Evolutionary conservation across 2,329 filamentous ascomycete genomes (phyloP).

Genomic region (Colletotrichum sp.): DNA sequence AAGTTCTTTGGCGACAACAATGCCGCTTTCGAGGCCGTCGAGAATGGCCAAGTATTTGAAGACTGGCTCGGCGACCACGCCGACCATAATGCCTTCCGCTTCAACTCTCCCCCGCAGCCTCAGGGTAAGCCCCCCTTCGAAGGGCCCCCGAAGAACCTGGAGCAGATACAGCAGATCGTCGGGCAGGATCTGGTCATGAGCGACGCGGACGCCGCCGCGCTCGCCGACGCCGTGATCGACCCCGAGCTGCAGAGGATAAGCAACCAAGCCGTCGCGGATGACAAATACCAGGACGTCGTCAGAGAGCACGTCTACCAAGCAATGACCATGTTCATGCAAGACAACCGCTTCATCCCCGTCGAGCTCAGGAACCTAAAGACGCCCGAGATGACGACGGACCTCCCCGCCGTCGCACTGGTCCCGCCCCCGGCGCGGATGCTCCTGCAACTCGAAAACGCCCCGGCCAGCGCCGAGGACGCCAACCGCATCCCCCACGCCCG

Average conservation of each 20-base stretch:
- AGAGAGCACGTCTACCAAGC: not conserved
- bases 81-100: not conserved
- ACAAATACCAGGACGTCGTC: not conserved
- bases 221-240: not conserved
- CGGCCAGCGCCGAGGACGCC: not conserved
- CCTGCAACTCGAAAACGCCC: not conserved
- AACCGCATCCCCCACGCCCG: not conserved
- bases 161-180: not conserved
- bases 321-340: not conserved
- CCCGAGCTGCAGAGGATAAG: not conserved
- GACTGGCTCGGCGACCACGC: not conserved
- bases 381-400: not conserved
- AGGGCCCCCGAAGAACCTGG: not conserved
- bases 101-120: not conserved
- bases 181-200: not conserved
- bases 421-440: not conserved
- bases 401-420: not conserved
- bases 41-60: not conserved
- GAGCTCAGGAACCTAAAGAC: slow-evolving; percentile 1
- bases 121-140: not conserved
- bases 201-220: not conserved
- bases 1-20: slow-evolving; percentile 1
- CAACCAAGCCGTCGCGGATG: not conserved
- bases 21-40: not conserved
- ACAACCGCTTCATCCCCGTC: slow-evolving; percentile 11